Base-by-base conservation (phyloP, 805 yeast genomes). In the Lipomyces anomalus region DNA sequence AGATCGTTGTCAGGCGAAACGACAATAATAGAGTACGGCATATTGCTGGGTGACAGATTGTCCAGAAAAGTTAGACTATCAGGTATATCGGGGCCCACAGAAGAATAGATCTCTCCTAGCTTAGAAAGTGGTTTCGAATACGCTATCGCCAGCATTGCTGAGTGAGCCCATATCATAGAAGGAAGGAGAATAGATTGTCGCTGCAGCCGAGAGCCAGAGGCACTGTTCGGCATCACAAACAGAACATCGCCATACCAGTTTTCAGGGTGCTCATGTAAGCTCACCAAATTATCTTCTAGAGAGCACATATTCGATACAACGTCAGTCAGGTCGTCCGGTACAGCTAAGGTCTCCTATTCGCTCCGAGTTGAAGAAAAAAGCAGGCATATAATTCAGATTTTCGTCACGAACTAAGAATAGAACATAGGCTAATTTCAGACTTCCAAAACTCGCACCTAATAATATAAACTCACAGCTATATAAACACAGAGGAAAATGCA, bases 301-400 rank as follows among this genome's bases (percentile, higher is more conserved):
- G 46, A 24, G 38, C 26, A 23, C 26, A 20, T 32, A 13, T 13
- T 26, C 30, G 9, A 9, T 9, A 26, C 30, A 26, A 13, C 30
- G 30, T 26, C 30, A 13, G 13, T 9, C 30, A 26, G 9, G 11
- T 26, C 76, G n/a, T n/a, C n/a, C n/a, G n/a, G n/a, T n/a, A n/a
- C n/a, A n/a, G n/a, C n/a, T n/a, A n/a, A n/a, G n/a, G n/a, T n/a
- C n/a, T n/a, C n/a, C n/a, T n/a, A n/a, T n/a, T n/a, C n/a, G n/a
- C n/a, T n/a, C n/a, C n/a, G n/a, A n/a, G n/a, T n/a, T n/a, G n/a
- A n/a, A n/a, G n/a, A n/a, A n/a, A n/a, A n/a, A n/a, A n/a, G n/a
- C n/a, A n/a, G n/a, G n/a, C n/a, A n/a, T n/a, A n/a, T n/a, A n/a
- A n/a, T n/a, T n/a, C n/a, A n/a, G n/a, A n/a, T n/a, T n/a, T n/a